phyloP scores from a whole-genome alignment of 345 rosid species.

The Draba incana region DNA sequence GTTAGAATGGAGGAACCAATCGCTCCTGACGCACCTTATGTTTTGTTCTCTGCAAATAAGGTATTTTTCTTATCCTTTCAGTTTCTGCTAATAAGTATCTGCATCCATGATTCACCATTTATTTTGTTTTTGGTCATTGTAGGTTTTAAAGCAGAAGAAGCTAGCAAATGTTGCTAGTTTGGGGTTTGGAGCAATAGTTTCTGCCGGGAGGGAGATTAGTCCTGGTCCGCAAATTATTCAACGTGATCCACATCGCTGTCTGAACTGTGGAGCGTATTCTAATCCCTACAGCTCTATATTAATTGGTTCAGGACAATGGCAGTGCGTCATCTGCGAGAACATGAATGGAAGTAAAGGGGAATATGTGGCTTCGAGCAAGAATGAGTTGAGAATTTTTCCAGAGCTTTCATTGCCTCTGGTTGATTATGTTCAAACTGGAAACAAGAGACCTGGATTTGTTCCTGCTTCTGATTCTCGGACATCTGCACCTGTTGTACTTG shows the following conservation, averaged over 20 bases:
- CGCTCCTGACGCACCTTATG: conserved; percentile 59
- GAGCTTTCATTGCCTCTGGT: conserved; percentile 79
- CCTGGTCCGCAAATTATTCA: conserved; percentile 78
- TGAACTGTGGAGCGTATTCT: conserved; percentile 90
- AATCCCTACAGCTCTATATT: conserved; percentile 78
- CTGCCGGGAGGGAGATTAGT: conserved; percentile 82
- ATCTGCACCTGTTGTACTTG: conserved; percentile 86
- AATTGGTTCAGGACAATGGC: conserved; percentile 97
- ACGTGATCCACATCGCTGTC: conserved; percentile 90
- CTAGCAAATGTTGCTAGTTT: conserved; percentile 84
- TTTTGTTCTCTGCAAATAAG: conserved; percentile 81
- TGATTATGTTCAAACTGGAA: conserved; percentile 89
- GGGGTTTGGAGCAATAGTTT: conserved; percentile 93
- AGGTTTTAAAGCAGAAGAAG: conserved; percentile 92
- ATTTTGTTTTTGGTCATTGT: background rate
- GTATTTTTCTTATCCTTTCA: conserved; percentile 40
- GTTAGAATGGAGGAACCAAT: conserved; percentile 55
- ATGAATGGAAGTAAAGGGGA: conserved; percentile 89
- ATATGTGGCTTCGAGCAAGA: conserved; percentile 73
- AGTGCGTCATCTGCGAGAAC: conserved; percentile 74
- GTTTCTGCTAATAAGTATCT: too few species aligned
- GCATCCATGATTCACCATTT: background rate
- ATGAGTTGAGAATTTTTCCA: conserved; percentile 69
- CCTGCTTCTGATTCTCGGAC: conserved; percentile 88
- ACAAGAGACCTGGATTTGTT: conserved; percentile 79